phyloP scores from a whole-genome alignment of 345 rosid species.

The Turritis glabra region DNA sequence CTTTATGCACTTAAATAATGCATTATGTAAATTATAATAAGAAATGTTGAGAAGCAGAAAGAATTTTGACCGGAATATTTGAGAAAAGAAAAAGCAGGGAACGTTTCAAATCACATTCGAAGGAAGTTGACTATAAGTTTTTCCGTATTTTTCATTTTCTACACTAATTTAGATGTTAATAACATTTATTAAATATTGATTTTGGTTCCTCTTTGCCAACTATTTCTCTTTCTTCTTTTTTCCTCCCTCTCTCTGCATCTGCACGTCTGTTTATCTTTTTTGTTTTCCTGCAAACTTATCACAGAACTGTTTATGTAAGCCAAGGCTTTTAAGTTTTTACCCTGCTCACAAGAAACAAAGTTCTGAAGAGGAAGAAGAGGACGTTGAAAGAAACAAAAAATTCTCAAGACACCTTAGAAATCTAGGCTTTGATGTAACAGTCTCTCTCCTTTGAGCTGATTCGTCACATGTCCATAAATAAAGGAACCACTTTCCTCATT shows the following conservation, averaged over 20 bases:
- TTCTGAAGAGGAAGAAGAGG: background rate
- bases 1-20: background rate
- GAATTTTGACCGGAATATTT: background rate
- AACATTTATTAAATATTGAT: background rate
- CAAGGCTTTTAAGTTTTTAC: background rate
- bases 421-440: slow-evolving; percentile 9
- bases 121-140: background rate
- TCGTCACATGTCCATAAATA: background rate
- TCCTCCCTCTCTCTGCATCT: background rate
- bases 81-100: too few species aligned
- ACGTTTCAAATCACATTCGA: background rate
- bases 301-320: background rate
- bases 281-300: background rate
- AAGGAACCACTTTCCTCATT: background rate
- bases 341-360: background rate
- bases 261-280: background rate
- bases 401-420: background rate
- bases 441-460: background rate
- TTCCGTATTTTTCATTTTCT: background rate
- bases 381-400: background rate
- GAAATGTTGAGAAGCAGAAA: background rate
- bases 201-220: slow-evolving; percentile 20
- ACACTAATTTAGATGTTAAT: background rate
- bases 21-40: background rate
- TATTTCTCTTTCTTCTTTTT: background rate